Evolutionary conservation across 345 rosid genomes (phyloP).

Genomic region (Salix suchowensis): DNA sequence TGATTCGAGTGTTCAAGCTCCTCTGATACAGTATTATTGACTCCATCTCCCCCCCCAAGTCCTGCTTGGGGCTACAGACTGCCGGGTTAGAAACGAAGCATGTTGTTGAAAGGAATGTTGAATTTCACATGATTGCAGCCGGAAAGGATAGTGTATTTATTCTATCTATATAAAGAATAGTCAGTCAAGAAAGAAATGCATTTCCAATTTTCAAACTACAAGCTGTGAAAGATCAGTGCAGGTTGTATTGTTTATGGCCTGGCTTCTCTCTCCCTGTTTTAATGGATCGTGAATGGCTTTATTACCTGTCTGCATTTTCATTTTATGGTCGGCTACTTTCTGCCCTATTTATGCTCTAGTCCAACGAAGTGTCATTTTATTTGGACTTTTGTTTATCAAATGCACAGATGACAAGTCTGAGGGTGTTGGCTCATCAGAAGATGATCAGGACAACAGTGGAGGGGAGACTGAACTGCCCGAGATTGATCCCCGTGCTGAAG

Average conservation of each 20-base stretch:
- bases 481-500: slow-evolving; percentile 92
- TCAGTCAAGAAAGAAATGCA: neutral
- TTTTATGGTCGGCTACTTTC: neutral
- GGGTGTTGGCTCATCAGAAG: slow-evolving; percentile 76
- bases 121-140: neutral
- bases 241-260: too few species aligned
- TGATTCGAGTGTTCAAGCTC: too few species aligned
- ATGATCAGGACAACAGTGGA: slow-evolving; percentile 73
- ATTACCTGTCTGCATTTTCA: neutral
- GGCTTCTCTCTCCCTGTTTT: too few species aligned
- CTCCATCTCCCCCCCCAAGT: too few species aligned
- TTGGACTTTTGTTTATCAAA: neutral
- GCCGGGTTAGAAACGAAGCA: too few species aligned
- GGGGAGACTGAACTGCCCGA: slow-evolving; percentile 80
- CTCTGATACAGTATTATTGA: too few species aligned
- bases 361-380: neutral
- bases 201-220: neutral
- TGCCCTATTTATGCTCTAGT: neutral
- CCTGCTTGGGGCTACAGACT: too few species aligned
- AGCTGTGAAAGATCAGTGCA: too few species aligned
- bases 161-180: neutral
- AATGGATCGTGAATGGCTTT: too few species aligned
- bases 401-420: slow-evolving; percentile 76
- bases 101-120: neutral
- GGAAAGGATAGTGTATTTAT: neutral